Evolutionary conservation across 352 stramenopile genomes (phyloP), one percentile per base, ranked within the genome.

Genomic region (Blastocystis sp.): DNA sequence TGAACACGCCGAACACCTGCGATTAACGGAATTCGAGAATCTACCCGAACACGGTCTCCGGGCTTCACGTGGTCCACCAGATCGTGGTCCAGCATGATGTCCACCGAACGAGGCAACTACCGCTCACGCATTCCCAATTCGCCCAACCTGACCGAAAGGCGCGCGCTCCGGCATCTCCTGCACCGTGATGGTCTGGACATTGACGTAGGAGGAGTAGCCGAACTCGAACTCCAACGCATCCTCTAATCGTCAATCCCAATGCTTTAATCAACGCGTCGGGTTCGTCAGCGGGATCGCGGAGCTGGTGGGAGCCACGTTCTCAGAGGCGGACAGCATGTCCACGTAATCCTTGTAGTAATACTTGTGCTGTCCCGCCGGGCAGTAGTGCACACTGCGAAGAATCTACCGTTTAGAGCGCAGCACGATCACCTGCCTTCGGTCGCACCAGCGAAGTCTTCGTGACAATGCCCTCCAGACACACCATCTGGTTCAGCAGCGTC

Each of bases 381-480:
- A 99, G 91, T 98, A 99, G 89, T 99, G 97, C 7, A 99, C 94
- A 78, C 62, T 77, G n/a, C 77, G 77, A 28, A 77, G 62, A 64
- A 87, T 77, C 69, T 78, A 48, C 10, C 11, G 43, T 64, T 28
- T 40, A 40, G 4, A 78, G 4, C 11, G 45, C 11, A 9, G 0
- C 11, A 19, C 93, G 97, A 82, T 93, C 92, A 41, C 98, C 94
- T 38, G 99, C 93, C 91, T 99, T 99, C 11, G 97, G 97, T 74
- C 97, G 95, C 80, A 99, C 94, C 2, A 94, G 92, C 11, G 95
- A 96, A 92, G 94, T 96, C 91, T 98, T 99, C 19, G 96, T 99
- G 34, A 98, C 96, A 81, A 99, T 98, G 17, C 97, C 97, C 89
- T 99, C 96, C 0, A 99, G 95, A 88, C 95, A 98, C 59, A 99